Conservation (phyloP, 257 asterid species). For the Parsonsia alboflavescens region DNA sequence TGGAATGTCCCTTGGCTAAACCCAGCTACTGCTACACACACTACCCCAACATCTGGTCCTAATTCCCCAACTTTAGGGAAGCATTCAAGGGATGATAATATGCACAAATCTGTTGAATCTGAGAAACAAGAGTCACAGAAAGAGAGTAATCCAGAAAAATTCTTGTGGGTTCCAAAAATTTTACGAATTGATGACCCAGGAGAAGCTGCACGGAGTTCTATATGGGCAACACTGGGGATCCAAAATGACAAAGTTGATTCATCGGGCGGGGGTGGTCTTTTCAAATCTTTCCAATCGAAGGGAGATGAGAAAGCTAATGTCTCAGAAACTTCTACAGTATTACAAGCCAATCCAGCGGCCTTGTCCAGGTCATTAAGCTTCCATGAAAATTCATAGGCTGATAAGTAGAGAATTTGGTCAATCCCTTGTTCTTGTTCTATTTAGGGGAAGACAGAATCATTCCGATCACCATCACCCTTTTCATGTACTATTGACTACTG, state of each 20-base stretch:
- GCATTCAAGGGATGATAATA: slow-evolving; percentile 50
- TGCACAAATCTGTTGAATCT: slow-evolving; percentile 8
- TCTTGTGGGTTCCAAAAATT: slow-evolving; percentile 74
- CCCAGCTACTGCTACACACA: slow-evolving; percentile 18
- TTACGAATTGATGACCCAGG: slow-evolving; percentile 62
- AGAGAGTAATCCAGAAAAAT: slow-evolving; percentile 37
- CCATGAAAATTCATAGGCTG: slow-evolving; percentile 50
- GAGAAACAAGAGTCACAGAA: slow-evolving; percentile 19
- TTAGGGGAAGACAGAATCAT: background rate
- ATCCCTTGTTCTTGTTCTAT: slow-evolving; percentile 7
- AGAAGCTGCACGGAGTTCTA: slow-evolving; percentile 76
- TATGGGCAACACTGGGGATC: slow-evolving; percentile 69
- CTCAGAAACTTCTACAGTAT: slow-evolving; percentile 43
- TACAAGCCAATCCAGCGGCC: slow-evolving; percentile 85
- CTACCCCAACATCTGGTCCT: slow-evolving; percentile 26
- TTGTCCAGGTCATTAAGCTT: slow-evolving; percentile 64
- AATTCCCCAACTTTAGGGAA: slow-evolving; percentile 45
- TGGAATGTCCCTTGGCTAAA: slow-evolving; percentile 40
- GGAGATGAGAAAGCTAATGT: slow-evolving; percentile 34
- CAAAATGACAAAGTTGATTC: slow-evolving; percentile 40
- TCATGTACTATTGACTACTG: background rate
- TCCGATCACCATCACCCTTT: background rate
- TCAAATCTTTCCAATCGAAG: slow-evolving; percentile 53
- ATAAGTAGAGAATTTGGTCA: slow-evolving; percentile 10
- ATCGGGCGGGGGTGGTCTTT: slow-evolving; percentile 40